Conservation (phyloP, 306 rosid species). For the Arachis stenosperma region DNA sequence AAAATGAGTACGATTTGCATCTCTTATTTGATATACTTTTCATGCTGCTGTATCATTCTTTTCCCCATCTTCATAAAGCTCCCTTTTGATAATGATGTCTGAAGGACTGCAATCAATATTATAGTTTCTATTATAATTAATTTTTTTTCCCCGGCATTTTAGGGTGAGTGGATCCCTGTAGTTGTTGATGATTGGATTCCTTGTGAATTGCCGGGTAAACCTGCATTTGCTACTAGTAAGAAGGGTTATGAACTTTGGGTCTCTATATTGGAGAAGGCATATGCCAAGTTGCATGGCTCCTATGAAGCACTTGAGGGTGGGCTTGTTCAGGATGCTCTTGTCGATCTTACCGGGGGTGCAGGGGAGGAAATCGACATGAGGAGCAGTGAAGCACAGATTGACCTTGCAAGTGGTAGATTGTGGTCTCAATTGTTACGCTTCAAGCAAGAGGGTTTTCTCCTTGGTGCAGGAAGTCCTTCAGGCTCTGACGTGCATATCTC, state of each 20-base stretch:
- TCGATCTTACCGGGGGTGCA: slow-evolving; percentile 99
- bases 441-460: slow-evolving; percentile 93
- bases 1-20: background rate
- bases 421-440: slow-evolving; percentile 99
- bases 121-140: background rate
- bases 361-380: slow-evolving; percentile 99
- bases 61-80: too few species aligned
- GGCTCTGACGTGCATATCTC: slow-evolving; percentile 98
- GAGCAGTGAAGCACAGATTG: slow-evolving; percentile 96
- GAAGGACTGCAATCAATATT: background rate
- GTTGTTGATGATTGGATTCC: slow-evolving; percentile 99
- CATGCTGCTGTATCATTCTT: background rate
- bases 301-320: slow-evolving; percentile 99
- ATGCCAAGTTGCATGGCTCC: slow-evolving; percentile 99
- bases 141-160: slow-evolving; percentile 21
- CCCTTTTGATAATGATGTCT: slow-evolving; percentile 12
- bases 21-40: background rate
- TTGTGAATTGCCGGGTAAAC: slow-evolving; percentile 92
- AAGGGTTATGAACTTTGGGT: slow-evolving; percentile 97
- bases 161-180: slow-evolving; percentile 99
- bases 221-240: slow-evolving; percentile 96
- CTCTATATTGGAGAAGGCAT: slow-evolving; percentile 97
- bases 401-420: slow-evolving; percentile 97
- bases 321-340: slow-evolving; percentile 99
- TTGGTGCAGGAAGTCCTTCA: slow-evolving; percentile 99